Conservation (phyloP, 768 basidiomycete species). For the Russula olivacea region DNA sequence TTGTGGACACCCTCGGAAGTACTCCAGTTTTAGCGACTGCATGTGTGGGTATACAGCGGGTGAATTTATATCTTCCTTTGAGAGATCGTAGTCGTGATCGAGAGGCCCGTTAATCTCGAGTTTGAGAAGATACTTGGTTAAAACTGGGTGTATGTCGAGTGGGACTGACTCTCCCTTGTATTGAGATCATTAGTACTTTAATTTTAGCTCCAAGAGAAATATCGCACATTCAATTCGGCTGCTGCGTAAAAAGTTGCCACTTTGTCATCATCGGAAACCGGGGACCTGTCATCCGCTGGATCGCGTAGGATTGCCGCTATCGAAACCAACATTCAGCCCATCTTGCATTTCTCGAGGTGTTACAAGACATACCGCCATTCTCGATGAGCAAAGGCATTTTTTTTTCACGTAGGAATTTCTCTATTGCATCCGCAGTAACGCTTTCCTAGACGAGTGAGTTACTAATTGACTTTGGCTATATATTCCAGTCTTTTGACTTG, state of each 20-base stretch:
- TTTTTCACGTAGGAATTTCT: background rate
- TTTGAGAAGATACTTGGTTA: conserved; percentile 12
- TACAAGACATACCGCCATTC: conserved; percentile 7
- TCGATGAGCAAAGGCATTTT: background rate
- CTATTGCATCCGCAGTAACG: background rate
- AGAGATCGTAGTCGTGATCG: conserved; percentile 1
- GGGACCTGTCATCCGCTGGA: background rate
- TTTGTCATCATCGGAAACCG: background rate
- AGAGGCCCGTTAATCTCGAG: background rate
- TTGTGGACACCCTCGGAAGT: conserved; percentile 5
- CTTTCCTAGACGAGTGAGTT: background rate
- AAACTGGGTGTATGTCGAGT: conserved; percentile 3
- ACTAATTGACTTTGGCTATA: background rate
- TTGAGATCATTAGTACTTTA: background rate
- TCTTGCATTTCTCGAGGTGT: background rate
- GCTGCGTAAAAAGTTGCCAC: conserved; percentile 3
- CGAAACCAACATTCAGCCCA: background rate
- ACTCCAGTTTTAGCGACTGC: conserved; percentile 4
- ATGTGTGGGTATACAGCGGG: conserved; percentile 4
- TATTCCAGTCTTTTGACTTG: background rate
- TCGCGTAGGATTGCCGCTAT: conserved; percentile 5
- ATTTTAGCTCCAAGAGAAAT: too few species aligned
- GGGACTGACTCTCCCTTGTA: conserved; percentile 6
- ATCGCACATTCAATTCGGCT: background rate
- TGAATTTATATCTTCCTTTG: conserved; percentile 2